Evolutionary conservation across 2,329 filamentous ascomycete species (phyloP), one percentile per base, ranked within the genome.

Genomic region (Emergomyces orientalis): DNA sequence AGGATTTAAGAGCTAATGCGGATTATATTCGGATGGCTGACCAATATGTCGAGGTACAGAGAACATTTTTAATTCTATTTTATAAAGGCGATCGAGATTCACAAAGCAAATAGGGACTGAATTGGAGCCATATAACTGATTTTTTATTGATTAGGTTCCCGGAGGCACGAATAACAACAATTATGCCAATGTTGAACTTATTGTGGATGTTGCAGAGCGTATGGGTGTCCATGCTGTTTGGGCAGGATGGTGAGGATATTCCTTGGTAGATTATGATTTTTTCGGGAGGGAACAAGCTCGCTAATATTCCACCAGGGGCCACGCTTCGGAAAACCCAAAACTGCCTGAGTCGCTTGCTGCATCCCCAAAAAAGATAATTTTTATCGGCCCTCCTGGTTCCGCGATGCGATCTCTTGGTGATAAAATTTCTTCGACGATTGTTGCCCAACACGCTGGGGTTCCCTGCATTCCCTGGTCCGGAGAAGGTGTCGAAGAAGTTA

Each of bases 141-240:
- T 17, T 49, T 49, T 51, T 17, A 11, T 51, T 9, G 49, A 51
- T 65, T 71, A 84, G 82, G 93, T 99, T 65, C 94, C 94, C 41
- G 94, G 94, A 73, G 94, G 94, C 74, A 99, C 94, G 66, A 99
- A 99, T 82, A 99, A 99, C 84, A 96, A 99, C 87, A 99, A 99
- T 80, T 99, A 99, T 79, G 94, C 94, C 80, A 99, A 99, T 76
- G 94, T 99, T 65, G 94, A 99, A 81, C 84, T 99, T 75, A 99
- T 99, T 77, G 94, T 99, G 69, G 94, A 99, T 81, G 87, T 99
- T 75, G 94, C 94, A 32, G 94, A 99, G 83, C 91, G 94, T 66
- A 97, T 97, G 91, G 86, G 93, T 71, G 94, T 99, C 65, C 94
- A 99, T 74, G 94, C 94, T 64, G 94, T 99, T 19, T 99, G 94